A percentile compares a stretch with the other conserved stretches of the same genome.
Conservation (phyloP, 371 early-diverging fungal species). For the Syncephalastrum sp. region DNA sequence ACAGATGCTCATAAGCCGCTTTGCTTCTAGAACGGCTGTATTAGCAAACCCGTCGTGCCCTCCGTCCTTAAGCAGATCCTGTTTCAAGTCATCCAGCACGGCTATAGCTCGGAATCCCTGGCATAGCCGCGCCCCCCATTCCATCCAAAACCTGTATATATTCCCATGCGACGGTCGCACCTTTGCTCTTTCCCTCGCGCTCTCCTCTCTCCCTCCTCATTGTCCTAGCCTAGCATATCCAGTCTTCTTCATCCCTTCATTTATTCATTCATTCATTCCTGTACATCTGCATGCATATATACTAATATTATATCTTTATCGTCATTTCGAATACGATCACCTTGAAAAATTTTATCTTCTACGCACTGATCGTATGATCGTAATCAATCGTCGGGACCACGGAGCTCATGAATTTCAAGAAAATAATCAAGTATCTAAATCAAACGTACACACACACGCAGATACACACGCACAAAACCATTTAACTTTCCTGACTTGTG, state of each 20-base stretch:
- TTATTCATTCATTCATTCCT: conserved; percentile 8
- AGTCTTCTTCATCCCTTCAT: conserved; percentile 5
- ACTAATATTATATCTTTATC: no score
- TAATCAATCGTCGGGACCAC: conserved; percentile 98
- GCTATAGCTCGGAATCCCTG: conserved; percentile 21
- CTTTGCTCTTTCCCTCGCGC: background rate
- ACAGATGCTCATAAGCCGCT: background rate
- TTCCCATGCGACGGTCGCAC: no score
- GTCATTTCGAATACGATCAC: no score
- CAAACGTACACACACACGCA: background rate
- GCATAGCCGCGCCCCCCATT: background rate
- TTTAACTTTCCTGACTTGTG: background rate
- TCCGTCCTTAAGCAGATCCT: conserved; percentile 32
- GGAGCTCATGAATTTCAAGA: conserved; percentile 94
- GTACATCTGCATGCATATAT: conserved; percentile 6
- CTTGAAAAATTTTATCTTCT: conserved; percentile 3
- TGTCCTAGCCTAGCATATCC: background rate
- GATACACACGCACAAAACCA: background rate
- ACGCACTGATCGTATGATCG: conserved; percentile 82
- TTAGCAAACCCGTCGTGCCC: conserved; percentile 46
- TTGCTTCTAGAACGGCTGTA: conserved; percentile 42
- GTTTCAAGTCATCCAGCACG: conserved; percentile 23
- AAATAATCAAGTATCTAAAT: conserved; percentile 81
- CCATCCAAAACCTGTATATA: no score
- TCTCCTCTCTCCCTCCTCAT: conserved; percentile 3